Evolutionary conservation across 2,329 filamentous ascomycete species (phyloP), one percentile per base, ranked within the genome.

Genomic region (Microsporum ferrugineum): DNA sequence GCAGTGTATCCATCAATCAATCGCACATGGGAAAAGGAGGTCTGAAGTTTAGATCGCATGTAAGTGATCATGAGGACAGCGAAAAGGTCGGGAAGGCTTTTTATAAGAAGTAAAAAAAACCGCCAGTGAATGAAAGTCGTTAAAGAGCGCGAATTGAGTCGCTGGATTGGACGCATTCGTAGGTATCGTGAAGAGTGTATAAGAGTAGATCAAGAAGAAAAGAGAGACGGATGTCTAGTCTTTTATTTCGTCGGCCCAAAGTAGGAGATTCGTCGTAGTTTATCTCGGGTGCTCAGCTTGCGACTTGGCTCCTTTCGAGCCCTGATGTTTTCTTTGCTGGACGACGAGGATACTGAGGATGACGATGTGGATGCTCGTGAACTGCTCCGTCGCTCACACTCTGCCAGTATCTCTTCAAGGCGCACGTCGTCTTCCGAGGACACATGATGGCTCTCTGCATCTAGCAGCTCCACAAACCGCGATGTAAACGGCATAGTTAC

Each of bases 391-490:
- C 60, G 60, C 8, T 57, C 43, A 59, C 60, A 51, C 38, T 65
- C 60, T 1, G 64, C 64, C 5, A 65, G 64, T 31, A 65, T 64
- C 14, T 65, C 64, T 59, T 65, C 64, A 7, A 65, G 62, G 27
- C 57, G 61, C 2, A 64, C 62, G 39, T 65, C 64, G n/a, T 63
- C 64, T 36, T 59, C 59, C 10, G 63, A 62, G 23, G 57, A 61
- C 17, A 55, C 60, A 27, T 61, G 59, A 29, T 51, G 57, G 36
- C 60, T 27, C 5, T 64, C 64, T 39, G 60, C 38, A 17, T 61
- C 62, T 34, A 65, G 57, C 31, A 64, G 62, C 39, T 65, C 64
- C 39, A 62, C 60, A 51, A 65, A 65, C 45, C 60, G 47, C n/a
- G 64, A 65, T 27, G 60, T 56, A 17, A 60, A 45, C 4, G 60